Evolutionary conservation across 2,329 filamentous ascomycete genomes (phyloP).

Genomic region (Chrysoporthe deuterocubensis): DNA sequence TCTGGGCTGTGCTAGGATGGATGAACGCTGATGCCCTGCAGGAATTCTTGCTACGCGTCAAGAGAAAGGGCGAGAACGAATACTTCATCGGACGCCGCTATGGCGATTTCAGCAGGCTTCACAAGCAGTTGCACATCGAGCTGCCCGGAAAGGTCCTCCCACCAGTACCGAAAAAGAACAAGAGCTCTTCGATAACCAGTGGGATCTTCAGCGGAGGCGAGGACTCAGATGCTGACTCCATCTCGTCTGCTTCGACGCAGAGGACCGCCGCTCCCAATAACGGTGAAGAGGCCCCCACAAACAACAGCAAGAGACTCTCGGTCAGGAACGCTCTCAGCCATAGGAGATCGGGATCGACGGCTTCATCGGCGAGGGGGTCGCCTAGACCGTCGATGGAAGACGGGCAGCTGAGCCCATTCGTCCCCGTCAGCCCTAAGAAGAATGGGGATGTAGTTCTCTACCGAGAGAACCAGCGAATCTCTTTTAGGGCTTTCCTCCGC

Average conservation of each 20-base stretch:
- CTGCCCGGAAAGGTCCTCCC: conserved; percentile 89
- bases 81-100: conserved; percentile 84
- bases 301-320: conserved; percentile 40
- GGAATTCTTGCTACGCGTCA: conserved; percentile 90
- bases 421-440: conserved; percentile 35
- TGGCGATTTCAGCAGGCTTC: conserved; percentile 81
- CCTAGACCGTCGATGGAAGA: conserved; percentile 52
- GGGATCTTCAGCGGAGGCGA: conserved; percentile 50
- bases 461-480: conserved; percentile 89
- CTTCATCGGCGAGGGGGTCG: conserved; percentile 42
- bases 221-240: conserved; percentile 75
- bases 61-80: conserved; percentile 74
- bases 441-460: conserved; percentile 61
- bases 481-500: conserved; percentile 86
- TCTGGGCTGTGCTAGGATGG: neutral
- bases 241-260: conserved; percentile 79
- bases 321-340: conserved; percentile 43
- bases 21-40: conserved; percentile 38
- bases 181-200: conserved; percentile 68
- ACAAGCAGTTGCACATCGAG: conserved; percentile 80
- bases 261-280: conserved; percentile 42
- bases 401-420: conserved; percentile 36
- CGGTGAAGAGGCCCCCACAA: conserved; percentile 32
- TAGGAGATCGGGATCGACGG: conserved; percentile 42
- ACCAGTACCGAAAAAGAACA: conserved; percentile 89